These are phyloP conservation scores for Populus deltoides DNA, from an alignment of 345 rosid genomes.

Conservation along the genomic window DNA sequence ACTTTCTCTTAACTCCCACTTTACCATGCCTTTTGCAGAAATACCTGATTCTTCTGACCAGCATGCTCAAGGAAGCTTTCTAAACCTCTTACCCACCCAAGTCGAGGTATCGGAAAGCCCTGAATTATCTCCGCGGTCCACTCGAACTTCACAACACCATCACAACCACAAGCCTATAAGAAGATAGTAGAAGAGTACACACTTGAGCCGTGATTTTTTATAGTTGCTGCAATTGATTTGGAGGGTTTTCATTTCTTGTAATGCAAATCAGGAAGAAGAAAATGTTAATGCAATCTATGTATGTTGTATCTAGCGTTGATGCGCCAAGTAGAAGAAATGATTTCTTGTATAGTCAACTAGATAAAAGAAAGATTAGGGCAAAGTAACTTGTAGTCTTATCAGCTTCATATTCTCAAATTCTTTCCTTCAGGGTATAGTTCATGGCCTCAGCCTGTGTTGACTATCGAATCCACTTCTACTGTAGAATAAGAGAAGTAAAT, in stretches of 20 bases:
- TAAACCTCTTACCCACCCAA: constrained; percentile 65
- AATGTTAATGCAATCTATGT: background rate
- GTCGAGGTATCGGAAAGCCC: constrained; percentile 46
- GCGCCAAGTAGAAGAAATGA: background rate
- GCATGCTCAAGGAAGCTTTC: constrained; percentile 73
- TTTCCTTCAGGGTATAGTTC: too few relatives aligned
- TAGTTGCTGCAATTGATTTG: background rate
- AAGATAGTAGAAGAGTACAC: background rate
- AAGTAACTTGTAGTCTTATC: too few relatives aligned
- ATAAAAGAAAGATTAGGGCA: too few relatives aligned
- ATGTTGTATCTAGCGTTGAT: background rate
- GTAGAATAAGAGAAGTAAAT: background rate
- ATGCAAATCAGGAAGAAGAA: background rate
- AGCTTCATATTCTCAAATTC: too few relatives aligned
- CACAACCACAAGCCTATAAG: background rate
- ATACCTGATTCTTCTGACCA: constrained; percentile 34
- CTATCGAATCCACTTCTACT: background rate
- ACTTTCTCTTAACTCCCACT: too few relatives aligned
- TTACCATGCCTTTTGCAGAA: too few relatives aligned
- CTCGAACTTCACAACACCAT: background rate
- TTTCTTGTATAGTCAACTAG: too few relatives aligned
- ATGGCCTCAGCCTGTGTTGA: background rate
- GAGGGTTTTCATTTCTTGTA: background rate
- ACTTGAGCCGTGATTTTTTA: background rate
- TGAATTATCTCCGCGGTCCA: background rate